Base-by-base conservation (phyloP, 2,329 filamentous ascomycete genomes). In the Gyromitra esculenta region DNA sequence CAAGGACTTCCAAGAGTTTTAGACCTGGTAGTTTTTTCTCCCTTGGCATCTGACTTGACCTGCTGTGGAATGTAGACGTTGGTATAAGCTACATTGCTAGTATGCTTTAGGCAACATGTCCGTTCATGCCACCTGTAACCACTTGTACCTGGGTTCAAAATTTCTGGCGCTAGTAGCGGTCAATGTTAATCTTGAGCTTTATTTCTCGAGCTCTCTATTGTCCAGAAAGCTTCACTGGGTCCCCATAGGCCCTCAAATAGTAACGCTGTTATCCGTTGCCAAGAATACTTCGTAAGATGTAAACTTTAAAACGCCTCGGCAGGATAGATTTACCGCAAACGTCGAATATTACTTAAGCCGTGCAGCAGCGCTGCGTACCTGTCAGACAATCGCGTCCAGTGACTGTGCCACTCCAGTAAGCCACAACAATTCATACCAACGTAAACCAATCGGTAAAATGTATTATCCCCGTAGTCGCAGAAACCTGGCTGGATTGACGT, bases 401-500 rank as follows among this genome's bases (percentile, higher is more conserved):
- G n/a, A 9, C 21, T 31, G 21, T 31, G 50, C 54, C 54, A n/a
- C 31, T 39, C 48, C 54, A 18, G 31, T 57, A n/a, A 39, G 54
- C 54, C 31, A 37, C 54, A 57, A 4, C 2, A 31, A 7, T 8
- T 43, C 39, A 63, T 5, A 25, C 31, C n/a, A 25, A 25, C 31
- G 7, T 13, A 5, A 21, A 57, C 59, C 59, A 63, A 63, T 63
- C 59, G 59, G 41, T 31, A 63, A 63, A 63, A 45, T 48, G 3
- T 25, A 13, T 45, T 43, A 15, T 45, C 8, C 11, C 9, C 41
- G 50, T 13, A 37, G 62, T 25, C 31, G 11, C 62, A 9, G 41
- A 18, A n/a, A 13, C 11, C 37, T 13, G 6, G 7, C 18, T n/a
- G 15, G 18, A 37, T n/a, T 59, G 54, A 63, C 18, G 39, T 31